A percentile compares a stretch with the other conserved stretches of the same genome.
Evolutionary conservation across 2,329 filamentous ascomycete species (phyloP).

Genomic region (Rasamsonia emersonii): DNA sequence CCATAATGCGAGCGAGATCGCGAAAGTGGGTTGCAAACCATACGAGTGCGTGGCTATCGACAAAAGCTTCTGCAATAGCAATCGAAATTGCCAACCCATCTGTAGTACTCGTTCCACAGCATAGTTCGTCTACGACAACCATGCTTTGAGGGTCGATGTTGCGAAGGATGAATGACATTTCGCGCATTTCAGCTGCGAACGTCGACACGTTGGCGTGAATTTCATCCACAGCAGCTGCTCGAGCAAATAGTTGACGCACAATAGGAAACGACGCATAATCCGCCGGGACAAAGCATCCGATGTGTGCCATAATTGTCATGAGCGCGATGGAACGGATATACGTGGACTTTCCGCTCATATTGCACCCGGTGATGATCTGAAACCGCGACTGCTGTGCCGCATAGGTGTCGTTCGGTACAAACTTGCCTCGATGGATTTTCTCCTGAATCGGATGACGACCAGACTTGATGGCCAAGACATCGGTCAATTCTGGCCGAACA

Average conservation of each 20-base stretch:
- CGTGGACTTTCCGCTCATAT: slow-evolving; percentile 97
- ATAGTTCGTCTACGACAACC: slow-evolving; percentile 84
- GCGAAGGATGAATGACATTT: slow-evolving; percentile 84
- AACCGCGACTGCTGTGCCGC: slow-evolving; percentile 72
- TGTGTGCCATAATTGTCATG: slow-evolving; percentile 85
- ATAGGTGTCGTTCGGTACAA: slow-evolving; percentile 85
- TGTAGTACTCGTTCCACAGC: slow-evolving; percentile 77
- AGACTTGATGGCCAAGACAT: slow-evolving; percentile 61
- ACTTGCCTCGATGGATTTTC: slow-evolving; percentile 59
- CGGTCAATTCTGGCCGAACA: slow-evolving; percentile 58
- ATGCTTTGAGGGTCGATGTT: slow-evolving; percentile 72
- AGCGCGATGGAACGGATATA: slow-evolving; percentile 83
- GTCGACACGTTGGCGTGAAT: slow-evolving; percentile 88
- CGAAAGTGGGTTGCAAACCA: slow-evolving; percentile 95
- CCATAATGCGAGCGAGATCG: slow-evolving; percentile 68
- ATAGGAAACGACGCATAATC: slow-evolving; percentile 74
- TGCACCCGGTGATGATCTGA: slow-evolving; percentile 90
- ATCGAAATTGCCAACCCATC: slow-evolving; percentile 87
- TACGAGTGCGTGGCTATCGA: slow-evolving; percentile 68
- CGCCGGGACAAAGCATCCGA: slow-evolving; percentile 84
- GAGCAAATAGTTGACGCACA: slow-evolving; percentile 73
- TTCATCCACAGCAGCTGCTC: slow-evolving; percentile 77
- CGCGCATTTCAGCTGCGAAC: slow-evolving; percentile 90
- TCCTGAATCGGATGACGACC: slow-evolving; percentile 74
- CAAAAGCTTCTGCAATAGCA: slow-evolving; percentile 78